Evolutionary conservation across 2,329 filamentous ascomycete genomes (phyloP).

Genomic region (Parascedosporium putredinis): DNA sequence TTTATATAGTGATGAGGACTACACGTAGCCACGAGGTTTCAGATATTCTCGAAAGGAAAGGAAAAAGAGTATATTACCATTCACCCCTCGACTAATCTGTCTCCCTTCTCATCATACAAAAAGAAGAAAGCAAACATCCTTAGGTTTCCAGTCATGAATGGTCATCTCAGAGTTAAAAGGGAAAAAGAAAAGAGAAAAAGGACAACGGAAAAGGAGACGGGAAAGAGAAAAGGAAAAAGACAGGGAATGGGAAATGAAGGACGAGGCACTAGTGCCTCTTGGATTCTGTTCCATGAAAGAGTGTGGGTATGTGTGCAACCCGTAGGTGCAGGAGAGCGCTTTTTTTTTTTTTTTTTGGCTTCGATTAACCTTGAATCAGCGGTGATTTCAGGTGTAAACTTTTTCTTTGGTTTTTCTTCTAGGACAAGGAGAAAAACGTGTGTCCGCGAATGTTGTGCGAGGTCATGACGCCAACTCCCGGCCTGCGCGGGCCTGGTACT

Average conservation of each 20-base stretch:
- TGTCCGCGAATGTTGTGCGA: not conserved
- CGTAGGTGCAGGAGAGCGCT: no score
- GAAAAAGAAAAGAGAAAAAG: not conserved
- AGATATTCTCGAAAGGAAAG: no score
- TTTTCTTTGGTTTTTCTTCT: not conserved
- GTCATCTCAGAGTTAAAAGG: not conserved
- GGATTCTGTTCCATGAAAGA: no score
- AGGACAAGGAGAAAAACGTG: not conserved
- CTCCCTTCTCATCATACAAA: conserved; percentile 2
- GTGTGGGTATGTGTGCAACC: no score
- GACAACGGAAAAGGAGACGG: not conserved
- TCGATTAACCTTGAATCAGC: no score
- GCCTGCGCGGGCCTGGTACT: no score
- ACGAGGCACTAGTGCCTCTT: no score
- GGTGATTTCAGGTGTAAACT: no score
- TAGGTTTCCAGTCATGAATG: conserved; percentile 2
- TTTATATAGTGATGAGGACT: not conserved
- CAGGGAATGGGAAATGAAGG: not conserved
- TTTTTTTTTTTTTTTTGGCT: not conserved
- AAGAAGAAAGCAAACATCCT: conserved; percentile 4
- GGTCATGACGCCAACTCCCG: not conserved
- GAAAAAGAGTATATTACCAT: conserved; percentile 2
- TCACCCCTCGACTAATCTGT: conserved; percentile 3
- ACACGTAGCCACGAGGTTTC: no score
- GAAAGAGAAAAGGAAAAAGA: not conserved